These are phyloP conservation scores for Scedosporium minutisporum DNA, from an alignment of 2,329 filamentous ascomycete genomes.

Conservation along the genomic window DNA sequence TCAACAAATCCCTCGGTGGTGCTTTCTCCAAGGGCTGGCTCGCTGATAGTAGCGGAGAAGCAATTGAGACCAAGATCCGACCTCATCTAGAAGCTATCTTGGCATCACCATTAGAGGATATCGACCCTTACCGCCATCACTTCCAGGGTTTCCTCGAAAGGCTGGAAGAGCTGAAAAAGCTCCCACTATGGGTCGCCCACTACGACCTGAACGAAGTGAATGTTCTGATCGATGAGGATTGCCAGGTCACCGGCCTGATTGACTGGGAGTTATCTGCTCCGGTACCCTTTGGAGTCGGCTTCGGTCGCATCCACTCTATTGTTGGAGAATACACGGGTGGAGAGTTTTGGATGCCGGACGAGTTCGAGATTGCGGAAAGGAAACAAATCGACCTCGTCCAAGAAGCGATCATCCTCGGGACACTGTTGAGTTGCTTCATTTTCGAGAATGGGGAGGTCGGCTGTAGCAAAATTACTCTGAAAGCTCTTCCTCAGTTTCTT, in stretches of 20 bases:
- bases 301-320: conserved; percentile 16
- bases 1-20: neutral
- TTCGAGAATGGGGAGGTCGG: conserved; percentile 17
- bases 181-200: conserved; percentile 9
- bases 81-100: neutral
- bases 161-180: neutral
- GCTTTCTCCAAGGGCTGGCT: neutral
- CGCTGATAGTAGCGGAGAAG: neutral
- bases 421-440: conserved; percentile 17
- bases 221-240: conserved; percentile 13
- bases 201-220: conserved; percentile 17
- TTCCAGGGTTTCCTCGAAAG: neutral
- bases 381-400: conserved; percentile 21
- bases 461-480: conserved; percentile 12
- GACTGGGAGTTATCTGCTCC: conserved; percentile 12
- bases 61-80: neutral
- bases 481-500: conserved; percentile 18
- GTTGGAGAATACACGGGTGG: conserved; percentile 15
- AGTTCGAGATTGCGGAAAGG: conserved; percentile 18
- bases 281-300: neutral
- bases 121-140: neutral
- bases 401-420: conserved; percentile 19
- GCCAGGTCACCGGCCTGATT: conserved; percentile 12
- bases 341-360: conserved; percentile 17
- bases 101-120: neutral